Percentiles rank a stretch among this genome's conserved stretches.
Evolutionary conservation across 441 rosid genomes (phyloP).

Genomic region (Aquilaria agallochum): DNA sequence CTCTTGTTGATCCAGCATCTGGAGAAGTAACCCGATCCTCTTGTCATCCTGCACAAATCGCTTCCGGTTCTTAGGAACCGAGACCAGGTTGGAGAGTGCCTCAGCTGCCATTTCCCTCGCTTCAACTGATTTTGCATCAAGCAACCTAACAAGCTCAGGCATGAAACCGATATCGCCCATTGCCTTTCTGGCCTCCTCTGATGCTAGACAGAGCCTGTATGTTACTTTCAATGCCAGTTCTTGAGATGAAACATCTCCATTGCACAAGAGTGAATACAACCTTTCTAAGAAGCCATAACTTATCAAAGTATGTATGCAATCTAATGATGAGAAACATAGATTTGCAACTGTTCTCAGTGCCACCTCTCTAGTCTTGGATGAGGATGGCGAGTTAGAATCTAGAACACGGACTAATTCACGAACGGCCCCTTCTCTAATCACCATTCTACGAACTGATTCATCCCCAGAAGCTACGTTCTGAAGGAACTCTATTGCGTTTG

Average conservation of each 20-base stretch:
- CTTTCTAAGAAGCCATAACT: constrained; percentile 58
- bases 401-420: constrained; percentile 47
- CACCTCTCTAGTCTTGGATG: constrained; percentile 61
- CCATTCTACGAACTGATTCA: constrained; percentile 42
- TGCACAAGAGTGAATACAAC: constrained; percentile 45
- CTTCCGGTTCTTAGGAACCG: constrained; percentile 63
- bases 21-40: constrained; percentile 57
- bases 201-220: constrained; percentile 48
- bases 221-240: constrained; percentile 75
- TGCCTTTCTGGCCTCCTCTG: constrained; percentile 62
- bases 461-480: constrained; percentile 61
- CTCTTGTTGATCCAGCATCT: constrained; percentile 61
- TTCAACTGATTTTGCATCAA: constrained; percentile 76
- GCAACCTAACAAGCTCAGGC: constrained; percentile 69
- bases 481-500: constrained; percentile 64
- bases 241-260: constrained; percentile 69
- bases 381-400: constrained; percentile 41
- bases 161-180: constrained; percentile 88
- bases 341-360: constrained; percentile 64
- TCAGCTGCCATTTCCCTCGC: constrained; percentile 76
- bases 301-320: constrained; percentile 35
- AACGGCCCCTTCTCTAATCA: constrained; percentile 67
- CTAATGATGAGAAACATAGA: constrained; percentile 57
- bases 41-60: constrained; percentile 64
- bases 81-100: constrained; percentile 53